Conservation (phyloP, 768 basidiomycete genomes). For the Pulveroboletus sp. region DNA sequence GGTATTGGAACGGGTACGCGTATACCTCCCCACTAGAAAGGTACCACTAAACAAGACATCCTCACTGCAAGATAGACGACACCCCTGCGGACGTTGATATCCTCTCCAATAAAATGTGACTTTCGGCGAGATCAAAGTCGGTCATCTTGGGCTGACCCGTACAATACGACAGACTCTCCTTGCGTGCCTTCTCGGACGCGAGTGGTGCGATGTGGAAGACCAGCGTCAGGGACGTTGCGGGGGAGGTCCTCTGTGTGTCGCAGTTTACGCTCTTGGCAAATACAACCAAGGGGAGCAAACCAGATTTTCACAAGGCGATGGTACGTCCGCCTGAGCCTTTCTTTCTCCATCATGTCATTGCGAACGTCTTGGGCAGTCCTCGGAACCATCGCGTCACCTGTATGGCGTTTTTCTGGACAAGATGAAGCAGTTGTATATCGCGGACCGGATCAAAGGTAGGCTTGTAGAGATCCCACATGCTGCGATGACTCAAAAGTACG, state of each 20-base stretch:
- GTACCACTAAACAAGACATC: slow-evolving; percentile 2
- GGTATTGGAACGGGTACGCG: slow-evolving; percentile 76
- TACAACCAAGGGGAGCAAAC: slow-evolving; percentile 83
- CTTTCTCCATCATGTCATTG: neutral
- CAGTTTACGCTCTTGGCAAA: slow-evolving; percentile 91
- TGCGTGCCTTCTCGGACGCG: slow-evolving; percentile 67
- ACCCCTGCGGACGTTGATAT: slow-evolving; percentile 64
- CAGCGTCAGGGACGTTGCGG: slow-evolving; percentile 81
- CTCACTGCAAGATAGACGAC: slow-evolving; percentile 61
- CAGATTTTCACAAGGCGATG: slow-evolving; percentile 93
- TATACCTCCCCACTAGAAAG: neutral
- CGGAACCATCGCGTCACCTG: slow-evolving; percentile 60
- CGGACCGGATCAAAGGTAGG: slow-evolving; percentile 76
- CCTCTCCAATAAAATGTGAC: slow-evolving; percentile 80
- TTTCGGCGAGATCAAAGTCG: slow-evolving; percentile 12
- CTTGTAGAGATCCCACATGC: neutral
- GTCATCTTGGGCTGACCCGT: slow-evolving; percentile 4
- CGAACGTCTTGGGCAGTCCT: slow-evolving; percentile 42
- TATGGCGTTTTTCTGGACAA: slow-evolving; percentile 71
- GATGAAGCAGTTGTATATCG: slow-evolving; percentile 59
- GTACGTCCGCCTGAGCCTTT: slow-evolving; percentile 37
- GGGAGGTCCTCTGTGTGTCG: slow-evolving; percentile 90
- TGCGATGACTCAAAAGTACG: neutral
- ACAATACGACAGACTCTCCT: slow-evolving; percentile 46
- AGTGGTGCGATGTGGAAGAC: slow-evolving; percentile 78